Base-by-base conservation (phyloP, 2,329 filamentous ascomycete species). In the Penicillium sp. region DNA sequence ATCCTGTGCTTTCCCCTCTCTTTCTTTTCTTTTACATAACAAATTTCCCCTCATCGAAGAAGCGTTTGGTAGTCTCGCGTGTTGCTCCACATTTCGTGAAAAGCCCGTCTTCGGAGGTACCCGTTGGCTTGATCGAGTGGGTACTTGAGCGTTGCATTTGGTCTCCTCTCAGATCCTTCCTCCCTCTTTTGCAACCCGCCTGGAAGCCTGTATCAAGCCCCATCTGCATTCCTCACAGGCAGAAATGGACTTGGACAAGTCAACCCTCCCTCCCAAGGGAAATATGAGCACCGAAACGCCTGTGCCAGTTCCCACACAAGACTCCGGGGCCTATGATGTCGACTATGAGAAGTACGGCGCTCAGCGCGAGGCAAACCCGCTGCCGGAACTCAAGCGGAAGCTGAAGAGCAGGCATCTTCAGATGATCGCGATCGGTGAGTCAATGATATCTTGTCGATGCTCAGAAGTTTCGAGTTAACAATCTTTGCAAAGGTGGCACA, bases 381-480 rank as follows among this genome's bases (percentile, higher is more conserved):
- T 87, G 57, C 70, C 72, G 2, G 69, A 74, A 50, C 81, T 97
- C 55, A 85, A 89, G 55, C 81, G 91, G 67, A 89, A 87, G 75
- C 76, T 96, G 65, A 95, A 95, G 76, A 88, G 87, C 26, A 81
- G 91, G 44, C 94, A 99, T 78, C 71, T 97, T 70, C 93, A 97
- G 78, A 97, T 97, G 93, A 97, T 97, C 79, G 94, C 94, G 26
- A 96, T 97, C 64, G 92, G 91, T 68, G 89, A 89, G 50, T 92
- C 4, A 16, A 16, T 34, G 36, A 13, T 39, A n/a, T 36, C n/a
- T n/a, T 23, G 16, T 47, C 16, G 2, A 35, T 14, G 27, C 4
- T 8, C 18, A 36, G 35, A 36, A 18, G 34, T 18, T 18, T 41
- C 14, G 35, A 30, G 8, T 47, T 55, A 26, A 55, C 30, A 4